Conservation (phyloP, 129 eudicot species). For the Tagetes erecta region DNA sequence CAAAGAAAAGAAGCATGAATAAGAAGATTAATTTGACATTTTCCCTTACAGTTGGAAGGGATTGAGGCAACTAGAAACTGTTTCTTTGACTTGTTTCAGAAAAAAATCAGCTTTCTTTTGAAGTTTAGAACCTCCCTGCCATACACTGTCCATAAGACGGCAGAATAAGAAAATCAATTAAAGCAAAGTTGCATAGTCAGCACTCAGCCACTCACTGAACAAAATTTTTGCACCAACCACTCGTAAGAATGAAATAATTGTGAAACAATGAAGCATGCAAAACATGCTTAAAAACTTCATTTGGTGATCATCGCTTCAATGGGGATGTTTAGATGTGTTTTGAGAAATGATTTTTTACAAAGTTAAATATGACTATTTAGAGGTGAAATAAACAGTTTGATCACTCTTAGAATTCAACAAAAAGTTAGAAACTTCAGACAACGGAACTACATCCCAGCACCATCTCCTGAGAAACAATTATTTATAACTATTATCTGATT, state of each 20-base stretch:
- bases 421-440: too few relatives aligned
- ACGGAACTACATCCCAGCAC: too few relatives aligned
- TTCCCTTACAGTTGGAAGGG: conserved; percentile 53
- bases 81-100: conserved; percentile 37
- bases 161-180: background rate
- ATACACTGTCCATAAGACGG: conserved; percentile 46
- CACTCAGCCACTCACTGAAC: background rate
- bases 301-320: conserved; percentile 12
- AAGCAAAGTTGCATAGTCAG: background rate
- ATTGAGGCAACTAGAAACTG: conserved; percentile 36
- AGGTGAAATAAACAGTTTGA: conserved; percentile 5
- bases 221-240: conserved; percentile 21
- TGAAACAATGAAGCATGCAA: background rate
- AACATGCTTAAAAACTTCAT: conserved; percentile 3
- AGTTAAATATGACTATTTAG: conserved; percentile 8
- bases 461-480: background rate
- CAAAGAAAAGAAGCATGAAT: background rate
- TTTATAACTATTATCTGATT: background rate
- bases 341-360: background rate
- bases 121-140: conserved; percentile 47
- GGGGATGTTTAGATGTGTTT: background rate
- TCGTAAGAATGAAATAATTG: background rate
- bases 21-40: background rate
- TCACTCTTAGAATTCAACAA: background rate
- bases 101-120: conserved; percentile 44